Evolutionary conservation across 2,329 filamentous ascomycete species (phyloP), one percentile per base, ranked within the genome.

Genomic region (Talaromyces marneffei): DNA sequence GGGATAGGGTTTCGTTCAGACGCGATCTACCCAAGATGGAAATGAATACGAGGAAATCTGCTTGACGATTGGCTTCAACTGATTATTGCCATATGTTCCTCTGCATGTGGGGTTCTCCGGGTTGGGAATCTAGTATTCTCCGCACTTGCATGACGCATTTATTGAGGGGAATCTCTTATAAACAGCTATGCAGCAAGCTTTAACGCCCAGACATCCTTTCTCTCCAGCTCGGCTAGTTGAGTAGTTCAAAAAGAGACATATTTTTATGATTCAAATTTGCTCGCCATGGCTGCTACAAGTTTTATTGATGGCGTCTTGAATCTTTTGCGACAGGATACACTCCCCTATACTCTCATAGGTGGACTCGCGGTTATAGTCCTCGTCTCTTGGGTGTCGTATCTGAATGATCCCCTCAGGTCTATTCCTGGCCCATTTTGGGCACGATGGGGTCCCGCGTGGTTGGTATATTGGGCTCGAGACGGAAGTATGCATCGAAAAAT

Each of bases 381-480:
- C 8, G 44, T 48, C 25, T 48, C 16, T 1, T 48, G 6, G 16
- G 14, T 48, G 14, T 29, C 44, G 6, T 48, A 48, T 48, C 16
- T 48, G 25, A 48, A 48, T 27, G 42, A 58, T 20, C 70, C 70
- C 9, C 60, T 72, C 9, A 58, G 64, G 16, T 62, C 61, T 7
- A 61, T 72, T n/a, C 69, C 69, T 8, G 71, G 69, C 6, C 71
- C 71, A 9, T 70, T 68, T 61, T 58, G 64, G 40, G 71, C 71
- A 12, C 67, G 64, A 27, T 57, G 70, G 6, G 63, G 67, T 3
- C 59, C 61, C 12, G 35, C 59, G 27, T 69, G 65, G 65, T 53
- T 66, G 31, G 37, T 63, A 16, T 59, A 63, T 4, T 57, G 63
- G 39, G 61, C 59, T 23, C 59, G 50, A 50, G 33, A 59, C 40